Conservation (phyloP, 805 yeast species). For the Candida peoriensis region DNA sequence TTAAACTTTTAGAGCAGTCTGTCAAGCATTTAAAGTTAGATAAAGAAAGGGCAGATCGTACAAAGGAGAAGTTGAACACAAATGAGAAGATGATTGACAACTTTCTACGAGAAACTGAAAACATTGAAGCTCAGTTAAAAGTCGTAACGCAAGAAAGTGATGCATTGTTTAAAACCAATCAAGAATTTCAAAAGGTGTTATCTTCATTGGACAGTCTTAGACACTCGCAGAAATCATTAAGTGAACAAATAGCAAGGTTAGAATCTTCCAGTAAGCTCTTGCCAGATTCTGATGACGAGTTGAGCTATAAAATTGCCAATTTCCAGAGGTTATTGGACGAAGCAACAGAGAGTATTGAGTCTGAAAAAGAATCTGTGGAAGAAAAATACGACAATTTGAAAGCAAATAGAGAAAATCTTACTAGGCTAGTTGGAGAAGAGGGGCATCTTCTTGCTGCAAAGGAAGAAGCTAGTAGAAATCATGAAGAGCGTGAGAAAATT, state of each 20-base stretch:
- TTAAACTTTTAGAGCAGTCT: constrained; percentile 69
- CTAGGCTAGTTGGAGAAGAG: constrained; percentile 38
- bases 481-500: constrained; percentile 16
- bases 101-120: constrained; percentile 44
- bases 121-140: constrained; percentile 45
- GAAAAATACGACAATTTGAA: constrained; percentile 22
- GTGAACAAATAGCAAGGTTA: constrained; percentile 49
- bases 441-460: constrained; percentile 52
- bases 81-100: constrained; percentile 39
- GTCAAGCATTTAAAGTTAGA: constrained; percentile 75
- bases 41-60: constrained; percentile 61
- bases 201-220: constrained; percentile 56
- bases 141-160: constrained; percentile 55
- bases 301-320: constrained; percentile 35
- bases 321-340: constrained; percentile 31
- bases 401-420: constrained; percentile 28
- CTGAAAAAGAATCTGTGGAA: constrained; percentile 21
- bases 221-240: constrained; percentile 39
- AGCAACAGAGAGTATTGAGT: constrained; percentile 26
- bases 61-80: constrained; percentile 40
- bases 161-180: constrained; percentile 65
- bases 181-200: constrained; percentile 70
- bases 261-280: constrained; percentile 40
- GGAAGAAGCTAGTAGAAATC: constrained; percentile 26
- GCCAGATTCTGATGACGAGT: constrained; percentile 36